Conservation (phyloP, 441 rosid species). For the Bocquillonia castaneifolia region DNA sequence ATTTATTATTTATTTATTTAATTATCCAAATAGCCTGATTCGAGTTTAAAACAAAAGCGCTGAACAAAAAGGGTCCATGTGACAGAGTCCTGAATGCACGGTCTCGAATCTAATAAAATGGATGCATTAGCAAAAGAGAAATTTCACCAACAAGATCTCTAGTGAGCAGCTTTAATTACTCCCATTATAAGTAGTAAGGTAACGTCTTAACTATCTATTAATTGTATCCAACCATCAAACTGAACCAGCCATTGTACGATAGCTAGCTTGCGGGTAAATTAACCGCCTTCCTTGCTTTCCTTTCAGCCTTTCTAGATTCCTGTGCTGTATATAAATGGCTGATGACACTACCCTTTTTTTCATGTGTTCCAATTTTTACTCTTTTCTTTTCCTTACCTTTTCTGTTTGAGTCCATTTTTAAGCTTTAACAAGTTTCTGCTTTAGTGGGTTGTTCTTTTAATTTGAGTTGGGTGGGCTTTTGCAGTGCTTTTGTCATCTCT, state of each 20-base stretch:
- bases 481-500: background rate
- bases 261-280: background rate
- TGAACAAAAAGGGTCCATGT: background rate
- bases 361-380: background rate
- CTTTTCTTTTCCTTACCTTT: background rate
- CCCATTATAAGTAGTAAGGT: background rate
- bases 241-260: conserved; percentile 1
- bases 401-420: background rate
- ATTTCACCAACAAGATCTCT: conserved; percentile 9
- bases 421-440: background rate
- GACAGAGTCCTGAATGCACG: background rate
- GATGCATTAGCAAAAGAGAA: background rate
- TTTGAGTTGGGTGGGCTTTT: background rate
- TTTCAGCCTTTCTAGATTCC: background rate
- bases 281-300: background rate
- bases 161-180: background rate
- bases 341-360: background rate
- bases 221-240: conserved; percentile 1
- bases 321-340: conserved; percentile 1
- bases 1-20: too few species aligned
- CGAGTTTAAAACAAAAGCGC: background rate
- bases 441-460: background rate
- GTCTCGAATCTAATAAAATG: background rate
- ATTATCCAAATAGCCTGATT: background rate
- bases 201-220: conserved; percentile 3